Evolutionary conservation across 2,329 filamentous ascomycete species (phyloP).

Genomic region (Phaeophleospora eucalypticola): DNA sequence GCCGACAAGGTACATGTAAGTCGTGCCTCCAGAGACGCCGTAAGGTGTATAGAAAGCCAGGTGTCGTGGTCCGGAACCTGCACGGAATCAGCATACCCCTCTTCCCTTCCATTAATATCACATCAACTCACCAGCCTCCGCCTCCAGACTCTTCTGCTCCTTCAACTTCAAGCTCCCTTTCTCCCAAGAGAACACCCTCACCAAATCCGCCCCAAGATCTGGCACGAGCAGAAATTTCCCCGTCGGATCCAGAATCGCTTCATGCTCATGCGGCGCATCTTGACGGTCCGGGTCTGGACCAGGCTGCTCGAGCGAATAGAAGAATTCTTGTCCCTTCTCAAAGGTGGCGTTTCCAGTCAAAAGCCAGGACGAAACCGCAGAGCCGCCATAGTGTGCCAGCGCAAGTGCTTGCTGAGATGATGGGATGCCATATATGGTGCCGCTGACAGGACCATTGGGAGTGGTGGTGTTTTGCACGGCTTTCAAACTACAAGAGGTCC

Average conservation of each 20-base stretch:
- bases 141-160: slow-evolving; percentile 24
- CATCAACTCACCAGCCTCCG: too few relatives aligned
- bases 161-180: slow-evolving; percentile 24
- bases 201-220: slow-evolving; percentile 37
- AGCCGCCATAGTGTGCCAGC: slow-evolving; percentile 41
- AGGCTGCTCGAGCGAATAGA: slow-evolving; percentile 28
- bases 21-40: slow-evolving; percentile 23
- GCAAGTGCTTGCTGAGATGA: slow-evolving; percentile 36
- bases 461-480: slow-evolving; percentile 33
- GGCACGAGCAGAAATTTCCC: slow-evolving; percentile 37
- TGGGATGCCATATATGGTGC: slow-evolving; percentile 38
- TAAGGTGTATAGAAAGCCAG: slow-evolving; percentile 34
- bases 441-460: slow-evolving; percentile 39
- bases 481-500: slow-evolving; percentile 27
- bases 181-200: slow-evolving; percentile 33
- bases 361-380: slow-evolving; percentile 36
- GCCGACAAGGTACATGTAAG: slow-evolving; percentile 41
- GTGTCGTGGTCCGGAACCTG: slow-evolving; percentile 36
- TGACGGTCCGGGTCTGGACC: slow-evolving; percentile 32
- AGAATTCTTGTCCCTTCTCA: slow-evolving; percentile 34
- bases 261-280: slow-evolving; percentile 34
- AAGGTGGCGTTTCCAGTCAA: slow-evolving; percentile 51
- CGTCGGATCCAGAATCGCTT: slow-evolving; percentile 37
- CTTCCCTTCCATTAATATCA: too few relatives aligned
- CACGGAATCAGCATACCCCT: too few relatives aligned